Percentiles rank a stretch among this genome's conserved stretches.
Conservation (phyloP, 2,329 filamentous ascomycete genomes). For the Trichoderma sp. region DNA sequence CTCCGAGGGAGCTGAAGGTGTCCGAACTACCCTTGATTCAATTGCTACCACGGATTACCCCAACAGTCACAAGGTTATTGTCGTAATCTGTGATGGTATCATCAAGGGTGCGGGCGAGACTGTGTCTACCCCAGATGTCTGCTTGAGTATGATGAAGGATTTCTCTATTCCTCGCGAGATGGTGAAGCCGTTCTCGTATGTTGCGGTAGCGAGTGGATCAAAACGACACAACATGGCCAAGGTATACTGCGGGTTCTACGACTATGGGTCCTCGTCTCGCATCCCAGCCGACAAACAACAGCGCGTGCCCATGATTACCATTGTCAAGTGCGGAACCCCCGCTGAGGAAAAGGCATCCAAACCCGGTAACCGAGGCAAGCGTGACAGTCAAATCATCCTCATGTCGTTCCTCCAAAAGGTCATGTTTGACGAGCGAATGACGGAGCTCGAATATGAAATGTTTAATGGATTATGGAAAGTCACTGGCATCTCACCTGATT, state of each 20-base stretch:
- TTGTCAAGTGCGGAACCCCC: slow-evolving; percentile 94
- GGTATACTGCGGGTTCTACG: slow-evolving; percentile 96
- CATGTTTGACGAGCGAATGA: slow-evolving; percentile 99
- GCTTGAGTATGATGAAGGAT: slow-evolving; percentile 92
- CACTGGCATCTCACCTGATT: slow-evolving; percentile 96
- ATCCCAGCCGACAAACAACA: slow-evolving; percentile 88
- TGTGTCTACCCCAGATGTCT: slow-evolving; percentile 84
- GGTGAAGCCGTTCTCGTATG: slow-evolving; percentile 89
- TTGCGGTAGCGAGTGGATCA: slow-evolving; percentile 89
- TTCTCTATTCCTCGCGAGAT: slow-evolving; percentile 75
- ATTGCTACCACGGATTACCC: slow-evolving; percentile 97
- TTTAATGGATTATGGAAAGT: slow-evolving; percentile 99
- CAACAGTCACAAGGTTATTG: slow-evolving; percentile 96
- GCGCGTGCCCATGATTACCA: slow-evolving; percentile 93
- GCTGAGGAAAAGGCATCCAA: slow-evolving; percentile 79
- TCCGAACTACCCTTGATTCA: slow-evolving; percentile 92
- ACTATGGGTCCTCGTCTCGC: slow-evolving; percentile 79
- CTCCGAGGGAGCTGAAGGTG: slow-evolving; percentile 89
- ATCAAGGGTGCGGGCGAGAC: slow-evolving; percentile 94
- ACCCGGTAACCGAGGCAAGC: slow-evolving; percentile 95
- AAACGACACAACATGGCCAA: slow-evolving; percentile 99
- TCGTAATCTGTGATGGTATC: slow-evolving; percentile 94
- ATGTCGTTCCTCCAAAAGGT: slow-evolving; percentile 99
- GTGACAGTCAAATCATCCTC: slow-evolving; percentile 97
- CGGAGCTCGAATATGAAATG: slow-evolving; percentile 98